Conservation (phyloP, 306 rosid genomes). For the Neltuma alba region DNA sequence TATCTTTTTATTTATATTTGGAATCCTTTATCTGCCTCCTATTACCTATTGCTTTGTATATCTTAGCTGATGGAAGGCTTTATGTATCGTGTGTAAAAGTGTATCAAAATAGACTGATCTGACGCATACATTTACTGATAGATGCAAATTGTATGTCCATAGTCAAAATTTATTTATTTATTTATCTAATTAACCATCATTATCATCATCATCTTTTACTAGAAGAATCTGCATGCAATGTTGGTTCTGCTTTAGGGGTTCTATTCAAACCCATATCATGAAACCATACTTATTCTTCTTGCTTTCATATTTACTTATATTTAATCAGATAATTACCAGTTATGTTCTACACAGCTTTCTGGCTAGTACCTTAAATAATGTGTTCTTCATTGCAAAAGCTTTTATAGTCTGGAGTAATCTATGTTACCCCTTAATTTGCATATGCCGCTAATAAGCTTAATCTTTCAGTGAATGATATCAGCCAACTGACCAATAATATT, state of each 20-base stretch:
- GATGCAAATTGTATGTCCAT: neutral
- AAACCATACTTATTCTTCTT: neutral
- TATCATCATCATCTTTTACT: neutral
- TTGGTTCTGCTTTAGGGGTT: neutral
- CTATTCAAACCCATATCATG: neutral
- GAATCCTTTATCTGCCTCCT: neutral
- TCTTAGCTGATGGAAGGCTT: neutral
- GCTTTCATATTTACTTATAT: neutral
- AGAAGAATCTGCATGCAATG: neutral
- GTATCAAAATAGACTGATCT: neutral
- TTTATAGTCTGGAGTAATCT: neutral
- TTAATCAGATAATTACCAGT: neutral
- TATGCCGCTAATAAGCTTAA: neutral
- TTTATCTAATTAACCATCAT: too few species aligned
- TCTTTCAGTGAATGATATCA: neutral
- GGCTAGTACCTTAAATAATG: neutral
- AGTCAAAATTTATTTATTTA: too few species aligned
- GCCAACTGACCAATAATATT: neutral
- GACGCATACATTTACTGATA: neutral
- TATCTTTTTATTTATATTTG: neutral
- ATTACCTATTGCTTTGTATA: neutral
- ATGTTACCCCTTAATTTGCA: neutral
- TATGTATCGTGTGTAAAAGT: neutral
- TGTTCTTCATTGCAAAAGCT: neutral
- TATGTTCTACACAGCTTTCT: neutral